Percentiles rank a stretch among this genome's conserved stretches.
Conservation (phyloP, 768 basidiomycete genomes). For the Suillus americanus region DNA sequence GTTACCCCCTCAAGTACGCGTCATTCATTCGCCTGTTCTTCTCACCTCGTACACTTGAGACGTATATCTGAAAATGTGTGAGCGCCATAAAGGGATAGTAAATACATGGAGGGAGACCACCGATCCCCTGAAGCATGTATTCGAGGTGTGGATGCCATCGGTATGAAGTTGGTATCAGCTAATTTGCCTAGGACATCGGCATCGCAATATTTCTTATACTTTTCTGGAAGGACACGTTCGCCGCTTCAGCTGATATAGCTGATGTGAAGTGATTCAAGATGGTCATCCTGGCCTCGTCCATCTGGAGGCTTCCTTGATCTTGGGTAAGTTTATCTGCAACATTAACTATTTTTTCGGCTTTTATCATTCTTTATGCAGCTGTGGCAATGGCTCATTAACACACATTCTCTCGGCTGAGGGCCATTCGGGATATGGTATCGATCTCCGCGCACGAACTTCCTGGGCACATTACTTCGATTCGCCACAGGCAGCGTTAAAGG, state of each 20-base stretch:
- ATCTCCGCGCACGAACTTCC: constrained; percentile 80
- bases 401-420: constrained; percentile 86
- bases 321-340: constrained; percentile 50
- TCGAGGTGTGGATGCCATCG: constrained; percentile 54
- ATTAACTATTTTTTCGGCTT: background rate
- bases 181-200: constrained; percentile 72
- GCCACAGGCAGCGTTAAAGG: constrained; percentile 62
- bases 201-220: constrained; percentile 93
- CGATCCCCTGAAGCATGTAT: constrained; percentile 88
- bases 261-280: constrained; percentile 39
- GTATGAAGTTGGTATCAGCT: background rate
- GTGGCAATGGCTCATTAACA: constrained; percentile 90
- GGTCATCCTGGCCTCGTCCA: constrained; percentile 77
- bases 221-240: constrained; percentile 81
- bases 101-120: constrained; percentile 78
- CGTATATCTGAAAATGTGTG: constrained; percentile 83
- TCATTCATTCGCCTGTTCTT: no score
- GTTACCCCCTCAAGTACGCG: no score
- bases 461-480: constrained; percentile 74
- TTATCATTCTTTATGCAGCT: constrained; percentile 41
- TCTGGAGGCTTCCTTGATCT: constrained; percentile 87
- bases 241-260: constrained; percentile 7
- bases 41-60: no score
- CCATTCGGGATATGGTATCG: constrained; percentile 81
- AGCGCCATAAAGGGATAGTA: constrained; percentile 76